A percentile compares a stretch with the other conserved stretches of the same genome.
Conservation (phyloP, 2,329 filamentous ascomycete species). For the Cladobotryum protrusum region DNA sequence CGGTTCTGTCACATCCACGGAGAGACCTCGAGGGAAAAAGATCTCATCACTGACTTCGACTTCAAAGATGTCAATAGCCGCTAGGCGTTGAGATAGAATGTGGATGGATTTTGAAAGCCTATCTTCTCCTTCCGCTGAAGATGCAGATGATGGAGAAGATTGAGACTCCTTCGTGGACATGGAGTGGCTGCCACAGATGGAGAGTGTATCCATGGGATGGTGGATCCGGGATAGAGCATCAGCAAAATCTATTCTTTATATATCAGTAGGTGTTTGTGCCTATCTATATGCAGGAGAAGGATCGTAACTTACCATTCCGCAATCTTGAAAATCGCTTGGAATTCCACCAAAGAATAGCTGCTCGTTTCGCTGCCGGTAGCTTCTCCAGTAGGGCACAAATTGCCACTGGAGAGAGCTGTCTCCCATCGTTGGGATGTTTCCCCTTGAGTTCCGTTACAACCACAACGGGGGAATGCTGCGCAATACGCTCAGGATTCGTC, state of each 20-base stretch:
- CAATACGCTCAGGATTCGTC: background rate
- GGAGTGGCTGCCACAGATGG: background rate
- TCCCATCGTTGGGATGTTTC: background rate
- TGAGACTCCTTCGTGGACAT: background rate
- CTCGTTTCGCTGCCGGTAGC: background rate
- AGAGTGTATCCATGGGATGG: background rate
- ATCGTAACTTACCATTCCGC: background rate
- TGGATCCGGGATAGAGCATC: background rate
- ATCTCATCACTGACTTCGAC: background rate
- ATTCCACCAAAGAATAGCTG: background rate
- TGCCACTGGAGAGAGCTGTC: background rate
- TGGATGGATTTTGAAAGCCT: background rate
- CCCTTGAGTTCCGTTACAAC: background rate
- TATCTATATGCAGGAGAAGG: background rate
- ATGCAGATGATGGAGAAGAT: background rate
- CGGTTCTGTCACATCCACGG: background rate
- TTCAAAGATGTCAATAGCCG: background rate
- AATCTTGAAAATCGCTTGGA: background rate
- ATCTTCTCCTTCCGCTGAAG: background rate
- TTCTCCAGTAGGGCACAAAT: background rate
- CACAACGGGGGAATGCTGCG: background rate
- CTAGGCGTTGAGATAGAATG: background rate
- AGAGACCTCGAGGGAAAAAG: background rate
- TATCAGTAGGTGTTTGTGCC: background rate
- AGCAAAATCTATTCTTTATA: background rate